These are phyloP conservation scores for Agrocybe praecox DNA, from an alignment of 768 basidiomycete species.

Conservation along the genomic window DNA sequence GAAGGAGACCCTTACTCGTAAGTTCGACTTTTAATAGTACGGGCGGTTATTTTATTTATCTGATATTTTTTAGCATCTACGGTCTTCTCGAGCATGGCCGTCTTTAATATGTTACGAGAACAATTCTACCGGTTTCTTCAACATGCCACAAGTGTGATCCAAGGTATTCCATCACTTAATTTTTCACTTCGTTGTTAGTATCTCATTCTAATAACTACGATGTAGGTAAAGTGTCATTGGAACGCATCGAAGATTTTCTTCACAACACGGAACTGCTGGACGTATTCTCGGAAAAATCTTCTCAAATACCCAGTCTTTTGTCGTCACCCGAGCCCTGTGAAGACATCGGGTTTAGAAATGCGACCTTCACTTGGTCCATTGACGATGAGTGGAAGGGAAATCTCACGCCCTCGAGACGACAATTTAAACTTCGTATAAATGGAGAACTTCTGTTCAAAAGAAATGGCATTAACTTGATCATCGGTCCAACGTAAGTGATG, in stretches of 20 bases:
- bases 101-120: conserved; percentile 62
- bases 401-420: conserved; percentile 46
- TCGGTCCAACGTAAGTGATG: conserved; percentile 48
- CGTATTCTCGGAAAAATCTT: conserved; percentile 20
- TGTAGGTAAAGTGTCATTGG: conserved; percentile 58
- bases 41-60: neutral
- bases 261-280: conserved; percentile 52
- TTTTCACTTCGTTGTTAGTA: neutral
- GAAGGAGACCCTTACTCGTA: conserved; percentile 36
- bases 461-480: conserved; percentile 54
- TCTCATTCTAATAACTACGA: neutral
- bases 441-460: conserved; percentile 57
- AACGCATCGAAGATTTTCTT: conserved; percentile 49
- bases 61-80: conserved; percentile 40
- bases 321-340: neutral
- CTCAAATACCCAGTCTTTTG: neutral
- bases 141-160: conserved; percentile 22
- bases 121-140: conserved; percentile 44
- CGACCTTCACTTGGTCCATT: conserved; percentile 56
- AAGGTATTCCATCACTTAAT: conserved; percentile 25
- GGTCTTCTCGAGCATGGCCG: conserved; percentile 53
- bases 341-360: conserved; percentile 52
- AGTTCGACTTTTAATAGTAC: neutral
- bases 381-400: conserved; percentile 30
- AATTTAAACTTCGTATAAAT: conserved; percentile 54